These are phyloP conservation scores for Austropuccinia psidii DNA, from an alignment of 1,284 basidiomycete species.

Conservation along the genomic window DNA sequence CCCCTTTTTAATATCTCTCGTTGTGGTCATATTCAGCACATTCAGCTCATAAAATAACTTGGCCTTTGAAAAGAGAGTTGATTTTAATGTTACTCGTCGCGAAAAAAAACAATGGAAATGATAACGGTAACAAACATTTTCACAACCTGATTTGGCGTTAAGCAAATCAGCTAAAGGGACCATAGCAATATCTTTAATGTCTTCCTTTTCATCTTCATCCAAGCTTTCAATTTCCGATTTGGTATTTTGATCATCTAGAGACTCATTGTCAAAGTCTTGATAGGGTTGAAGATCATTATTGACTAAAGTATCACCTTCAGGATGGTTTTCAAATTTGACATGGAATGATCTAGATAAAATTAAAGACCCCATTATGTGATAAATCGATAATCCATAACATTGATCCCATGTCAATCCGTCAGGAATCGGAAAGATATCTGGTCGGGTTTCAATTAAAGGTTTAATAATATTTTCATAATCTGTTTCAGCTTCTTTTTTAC, in stretches of 20 bases:
- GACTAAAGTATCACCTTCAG: slow-evolving; percentile 23
- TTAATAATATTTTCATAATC: slow-evolving; percentile 55
- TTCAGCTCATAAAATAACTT: slow-evolving; percentile 72
- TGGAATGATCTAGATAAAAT: slow-evolving; percentile 85
- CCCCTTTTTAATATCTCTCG: slow-evolving; percentile 63
- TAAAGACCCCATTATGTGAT: slow-evolving; percentile 86
- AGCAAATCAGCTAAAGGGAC: slow-evolving; percentile 91
- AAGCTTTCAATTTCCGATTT: neutral
- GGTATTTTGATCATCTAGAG: slow-evolving; percentile 6
- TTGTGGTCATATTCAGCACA: slow-evolving; percentile 70
- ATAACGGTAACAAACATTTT: slow-evolving; percentile 60
- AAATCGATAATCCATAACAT: slow-evolving; percentile 65
- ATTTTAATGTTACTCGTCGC: neutral
- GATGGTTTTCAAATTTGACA: slow-evolving; percentile 54
- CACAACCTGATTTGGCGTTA: slow-evolving; percentile 74
- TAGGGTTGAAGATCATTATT: slow-evolving; percentile 37
- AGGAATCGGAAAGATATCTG: slow-evolving; percentile 61
- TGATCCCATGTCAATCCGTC: slow-evolving; percentile 47
- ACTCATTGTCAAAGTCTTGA: slow-evolving; percentile 43
- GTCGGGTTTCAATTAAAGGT: slow-evolving; percentile 55
- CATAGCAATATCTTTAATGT: slow-evolving; percentile 73
- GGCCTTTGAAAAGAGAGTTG: slow-evolving; percentile 53
- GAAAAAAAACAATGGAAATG: neutral
- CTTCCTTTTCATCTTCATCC: slow-evolving; percentile 46
- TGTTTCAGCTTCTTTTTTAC: slow-evolving; percentile 69